These are phyloP conservation scores for Dioszegia hungarica DNA, from an alignment of 768 basidiomycete genomes.

Conservation along the genomic window DNA sequence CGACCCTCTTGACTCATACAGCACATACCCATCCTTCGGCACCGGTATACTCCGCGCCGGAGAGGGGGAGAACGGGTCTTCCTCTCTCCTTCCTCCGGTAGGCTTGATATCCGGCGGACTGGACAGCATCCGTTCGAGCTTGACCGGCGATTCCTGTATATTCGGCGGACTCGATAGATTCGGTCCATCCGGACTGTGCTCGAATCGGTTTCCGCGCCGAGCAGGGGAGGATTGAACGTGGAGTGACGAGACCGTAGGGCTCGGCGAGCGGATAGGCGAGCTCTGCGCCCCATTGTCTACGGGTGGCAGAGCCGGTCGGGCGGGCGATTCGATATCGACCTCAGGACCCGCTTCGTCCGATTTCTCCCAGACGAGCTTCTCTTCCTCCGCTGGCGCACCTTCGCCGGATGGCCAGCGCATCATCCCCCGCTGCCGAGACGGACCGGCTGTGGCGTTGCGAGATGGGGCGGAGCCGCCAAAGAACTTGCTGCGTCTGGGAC, in stretches of 20 bases:
- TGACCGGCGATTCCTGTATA: neutral
- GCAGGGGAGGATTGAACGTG: neutral
- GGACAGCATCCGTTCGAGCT: neutral
- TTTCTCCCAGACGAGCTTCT: slow-evolving; percentile 18
- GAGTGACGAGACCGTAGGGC: slow-evolving; percentile 25
- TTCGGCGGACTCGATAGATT: slow-evolving; percentile 1
- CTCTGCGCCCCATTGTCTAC: neutral
- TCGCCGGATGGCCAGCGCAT: slow-evolving; percentile 7
- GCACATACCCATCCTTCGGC: neutral
- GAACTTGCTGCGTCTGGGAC: neutral
- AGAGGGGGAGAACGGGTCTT: neutral
- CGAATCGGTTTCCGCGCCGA: neutral
- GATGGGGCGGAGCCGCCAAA: neutral
- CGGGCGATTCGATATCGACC: slow-evolving; percentile 7
- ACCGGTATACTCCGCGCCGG: neutral
- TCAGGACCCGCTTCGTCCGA: slow-evolving; percentile 12
- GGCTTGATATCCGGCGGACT: neutral
- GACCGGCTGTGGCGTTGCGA: neutral
- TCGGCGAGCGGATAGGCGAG: slow-evolving; percentile 17
- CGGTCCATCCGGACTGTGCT: slow-evolving; percentile 3
- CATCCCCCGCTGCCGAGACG: neutral
- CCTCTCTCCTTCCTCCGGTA: too few relatives aligned
- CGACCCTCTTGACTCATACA: neutral
- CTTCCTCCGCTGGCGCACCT: neutral
- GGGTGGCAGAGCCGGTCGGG: neutral